These are phyloP conservation scores for Rhododendron ferrugineum DNA, from an alignment of 148 eudicot species.

Conservation along the genomic window DNA sequence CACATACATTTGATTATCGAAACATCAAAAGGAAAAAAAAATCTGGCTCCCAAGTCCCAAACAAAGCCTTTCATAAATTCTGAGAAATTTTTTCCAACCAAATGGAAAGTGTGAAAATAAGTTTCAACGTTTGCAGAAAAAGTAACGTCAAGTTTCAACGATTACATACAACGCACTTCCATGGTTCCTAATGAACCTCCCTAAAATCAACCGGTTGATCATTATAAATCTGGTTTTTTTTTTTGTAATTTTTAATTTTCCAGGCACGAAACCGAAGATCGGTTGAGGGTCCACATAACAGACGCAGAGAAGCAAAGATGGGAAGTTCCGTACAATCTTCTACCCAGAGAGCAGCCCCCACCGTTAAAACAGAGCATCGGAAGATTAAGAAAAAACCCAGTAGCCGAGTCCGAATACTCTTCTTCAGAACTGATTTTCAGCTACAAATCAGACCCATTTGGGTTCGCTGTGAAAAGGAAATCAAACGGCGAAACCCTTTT, in stretches of 20 bases:
- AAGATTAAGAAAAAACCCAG: slow-evolving; percentile 41
- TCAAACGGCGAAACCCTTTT: slow-evolving; percentile 77
- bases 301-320: slow-evolving; percentile 79
- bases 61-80: background rate
- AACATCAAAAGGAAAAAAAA: too few relatives aligned
- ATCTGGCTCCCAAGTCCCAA: too few relatives aligned
- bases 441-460: slow-evolving; percentile 68
- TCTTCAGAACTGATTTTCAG: slow-evolving; percentile 55
- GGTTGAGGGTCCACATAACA: slow-evolving; percentile 76
- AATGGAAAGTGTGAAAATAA: background rate
- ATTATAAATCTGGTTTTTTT: background rate
- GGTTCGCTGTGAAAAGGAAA: slow-evolving; percentile 59
- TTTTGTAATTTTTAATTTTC: background rate
- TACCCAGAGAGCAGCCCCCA: slow-evolving; percentile 69
- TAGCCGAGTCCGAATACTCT: slow-evolving; percentile 31
- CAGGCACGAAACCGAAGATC: slow-evolving; percentile 84
- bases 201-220: background rate
- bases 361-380: slow-evolving; percentile 33
- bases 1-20: too few relatives aligned
- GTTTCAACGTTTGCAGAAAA: background rate
- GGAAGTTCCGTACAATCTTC: slow-evolving; percentile 85
- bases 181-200: background rate
- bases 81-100: background rate
- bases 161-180: background rate
- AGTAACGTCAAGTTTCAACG: too few relatives aligned